Base-by-base conservation (phyloP, 352 stramenopile species). In the Globisporangium paddicum region DNA sequence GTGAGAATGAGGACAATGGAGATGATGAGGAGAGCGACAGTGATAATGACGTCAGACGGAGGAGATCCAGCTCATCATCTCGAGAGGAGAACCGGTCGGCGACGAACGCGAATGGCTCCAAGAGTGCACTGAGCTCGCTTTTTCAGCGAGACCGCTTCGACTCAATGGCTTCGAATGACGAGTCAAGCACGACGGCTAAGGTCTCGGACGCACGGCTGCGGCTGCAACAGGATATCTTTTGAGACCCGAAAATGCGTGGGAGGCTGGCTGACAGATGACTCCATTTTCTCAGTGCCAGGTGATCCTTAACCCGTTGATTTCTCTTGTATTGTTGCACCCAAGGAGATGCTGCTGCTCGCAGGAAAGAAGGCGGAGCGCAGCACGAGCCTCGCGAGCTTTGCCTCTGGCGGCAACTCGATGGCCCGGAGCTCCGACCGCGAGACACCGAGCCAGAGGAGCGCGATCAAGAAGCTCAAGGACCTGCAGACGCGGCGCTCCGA, bases 401-500 rank as follows among this genome's bases (percentile, higher is more conserved):
- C 63, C 3, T 38, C 52, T 3, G 30, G 3, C 3, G 16, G 42
- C n/a, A n/a, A n/a, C 13, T 30, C 55, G 10, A 25, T 48, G 9
- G 50, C 62, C 11, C 68, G 69, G 11, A 58, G 66, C 5, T 86
- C 75, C 41, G 77, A 86, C 47, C 73, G 83, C 18, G 83, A 81
- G 61, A 91, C 83, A 11, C 58, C 55, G 5, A 86, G 79, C 45
- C 83, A 93, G 49, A 77, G 75, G 28, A 76, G 52, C 14, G 77
- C 66, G 19, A 80, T 87, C 51, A 78, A 78, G 49, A 90, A 88
- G 42, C 69, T 90, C 18, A 85, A 89, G 60, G 67, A 90, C 34
- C 47, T 93, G 49, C 83, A 93, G 47, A 70, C 67, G 32, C 89
- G 89, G 44, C 77, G 79, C 28, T 70, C 81, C 34, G 81, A 90